Evolutionary conservation across 139 green algal species (phyloP), one percentile per base, ranked within the genome.

Genomic region (Auxenochlorella protothecoides): DNA sequence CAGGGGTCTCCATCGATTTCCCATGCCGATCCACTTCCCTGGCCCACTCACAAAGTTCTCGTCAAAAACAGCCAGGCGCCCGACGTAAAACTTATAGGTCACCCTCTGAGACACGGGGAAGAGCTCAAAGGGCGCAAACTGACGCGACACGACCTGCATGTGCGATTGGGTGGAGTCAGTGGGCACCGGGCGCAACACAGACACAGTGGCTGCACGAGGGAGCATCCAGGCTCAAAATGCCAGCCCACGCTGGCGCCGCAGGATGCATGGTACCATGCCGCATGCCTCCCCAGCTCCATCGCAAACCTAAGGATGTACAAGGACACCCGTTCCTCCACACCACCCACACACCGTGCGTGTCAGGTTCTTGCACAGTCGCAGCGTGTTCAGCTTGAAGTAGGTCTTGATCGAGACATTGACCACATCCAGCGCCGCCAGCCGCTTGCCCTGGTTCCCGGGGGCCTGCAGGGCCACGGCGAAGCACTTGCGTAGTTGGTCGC

Each of bases 381-480:
- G 74, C 60, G 85, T 91, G 80, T 92, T 93, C 14, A 92, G 81
- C 69, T 75, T 79, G 90, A 84, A 92, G 69, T 93, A 95, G 14
- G 94, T 85, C 75, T 89, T 90, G 73, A 94, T 92, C 5, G 88
- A 81, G 12, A 78, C 74, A 55, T 84, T 89, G 11, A 90, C 84
- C 7, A 94, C 77, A 67, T 86, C 76, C 15, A 94, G 80, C 8
- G 83, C 76, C 51, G 83, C 84, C 64, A 85, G 63, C 68, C 84
- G 88, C 74, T 94, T 94, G 27, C 75, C 68, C 12, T 68, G 68
- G 69, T 91, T 84, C 44, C 83, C 81, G 83, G 70, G 65, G 54
- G 78, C 78, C 61, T 89, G 76, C 62, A 84, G 59, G 67, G 68
- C 71, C 11, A 76, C 72, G 4, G 74, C 59, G 63, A 92, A 92